Base-by-base conservation (phyloP, 495 filamentous ascomycete genomes). In the Aspergillus cavernicola region DNA sequence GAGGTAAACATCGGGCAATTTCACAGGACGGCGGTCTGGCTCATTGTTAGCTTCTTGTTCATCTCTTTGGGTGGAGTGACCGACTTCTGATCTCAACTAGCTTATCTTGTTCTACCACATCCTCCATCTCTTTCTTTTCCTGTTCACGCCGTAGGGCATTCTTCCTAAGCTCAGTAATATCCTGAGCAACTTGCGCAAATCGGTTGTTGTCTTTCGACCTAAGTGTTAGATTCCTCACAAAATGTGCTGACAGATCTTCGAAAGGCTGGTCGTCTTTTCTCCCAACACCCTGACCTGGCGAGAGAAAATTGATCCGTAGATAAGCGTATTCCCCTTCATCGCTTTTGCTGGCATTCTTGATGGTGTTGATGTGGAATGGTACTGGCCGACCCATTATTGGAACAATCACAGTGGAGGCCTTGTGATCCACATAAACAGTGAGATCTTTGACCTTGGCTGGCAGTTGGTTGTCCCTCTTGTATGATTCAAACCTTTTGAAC, bases 31-130 rank as follows among this genome's bases (percentile, higher is more conserved):
- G 32, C 92, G 89, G 73, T 92, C 87, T 92, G 55, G 18, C 29
- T 2, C 36, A 40, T 23, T n/a, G n/a, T n/a, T n/a, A n/a, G n/a
- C n/a, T n/a, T n/a, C n/a, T n/a, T n/a, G n/a, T n/a, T n/a, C n/a
- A n/a, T n/a, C n/a, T n/a, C n/a, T 13, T 28, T 12, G 7, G 11
- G 19, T 18, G 29, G 5, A 72, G 83, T 72, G 10, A 72, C 85
- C 71, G 76, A 90, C 87, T 95, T 73, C 89, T 75, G 50, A 95
- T 88, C 70, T 96, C 91, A 57, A 92, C 70, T 16, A 99, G 82
- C 73, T 97, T 97, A 59, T 97, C 95, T 67, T 97, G 95, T 68
- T 97, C 95, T 4, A 99, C 90, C n/a, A 99, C 95, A 76, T 97
- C 95, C 65, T 97, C 95, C 86, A 99, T 84, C 59, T 99, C 92